These are phyloP conservation scores for Globisporangium nodosum DNA, from an alignment of 352 stramenopile species.

Conservation along the genomic window DNA sequence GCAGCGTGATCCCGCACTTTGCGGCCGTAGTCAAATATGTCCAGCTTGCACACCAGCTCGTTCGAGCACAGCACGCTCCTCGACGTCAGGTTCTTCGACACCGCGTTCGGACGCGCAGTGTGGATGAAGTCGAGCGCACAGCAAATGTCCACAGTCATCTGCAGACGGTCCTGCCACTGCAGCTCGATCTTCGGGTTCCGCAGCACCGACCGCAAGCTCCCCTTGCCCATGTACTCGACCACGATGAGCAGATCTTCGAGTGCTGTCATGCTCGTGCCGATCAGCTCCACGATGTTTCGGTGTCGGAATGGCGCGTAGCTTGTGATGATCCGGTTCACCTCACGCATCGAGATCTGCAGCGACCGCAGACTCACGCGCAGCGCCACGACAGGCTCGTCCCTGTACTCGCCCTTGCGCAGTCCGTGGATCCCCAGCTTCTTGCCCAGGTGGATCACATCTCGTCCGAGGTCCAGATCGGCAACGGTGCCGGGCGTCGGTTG, in stretches of 20 bases:
- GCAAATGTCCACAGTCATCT: constrained; percentile 50
- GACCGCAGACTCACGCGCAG: constrained; percentile 39
- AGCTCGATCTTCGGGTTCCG: constrained; percentile 40
- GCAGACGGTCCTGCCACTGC: constrained; percentile 39
- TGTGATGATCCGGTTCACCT: constrained; percentile 40
- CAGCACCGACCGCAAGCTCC: constrained; percentile 52
- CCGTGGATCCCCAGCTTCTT: constrained; percentile 49
- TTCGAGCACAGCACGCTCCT: constrained; percentile 51
- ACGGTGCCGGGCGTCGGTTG: constrained; percentile 20
- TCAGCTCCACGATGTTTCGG: constrained; percentile 58
- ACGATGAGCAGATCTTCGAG: constrained; percentile 64
- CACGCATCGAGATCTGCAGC: constrained; percentile 27
- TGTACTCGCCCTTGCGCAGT: constrained; percentile 45
- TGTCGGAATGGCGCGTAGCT: constrained; percentile 62
- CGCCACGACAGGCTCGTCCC: constrained; percentile 42
- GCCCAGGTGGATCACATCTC: constrained; percentile 36
- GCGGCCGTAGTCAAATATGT: constrained; percentile 65
- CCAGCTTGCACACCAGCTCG: constrained; percentile 66
- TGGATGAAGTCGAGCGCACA: constrained; percentile 47
- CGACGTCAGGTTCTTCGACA: constrained; percentile 50
- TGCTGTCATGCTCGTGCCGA: constrained; percentile 50
- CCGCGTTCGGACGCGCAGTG: constrained; percentile 21
- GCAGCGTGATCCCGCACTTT: constrained; percentile 35
- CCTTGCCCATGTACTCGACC: constrained; percentile 73
- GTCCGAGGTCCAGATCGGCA: constrained; percentile 43